A percentile compares a stretch with the other conserved stretches of the same genome.
Evolutionary conservation across 306 rosid species (phyloP).

Genomic region (Dryas alaskensis): DNA sequence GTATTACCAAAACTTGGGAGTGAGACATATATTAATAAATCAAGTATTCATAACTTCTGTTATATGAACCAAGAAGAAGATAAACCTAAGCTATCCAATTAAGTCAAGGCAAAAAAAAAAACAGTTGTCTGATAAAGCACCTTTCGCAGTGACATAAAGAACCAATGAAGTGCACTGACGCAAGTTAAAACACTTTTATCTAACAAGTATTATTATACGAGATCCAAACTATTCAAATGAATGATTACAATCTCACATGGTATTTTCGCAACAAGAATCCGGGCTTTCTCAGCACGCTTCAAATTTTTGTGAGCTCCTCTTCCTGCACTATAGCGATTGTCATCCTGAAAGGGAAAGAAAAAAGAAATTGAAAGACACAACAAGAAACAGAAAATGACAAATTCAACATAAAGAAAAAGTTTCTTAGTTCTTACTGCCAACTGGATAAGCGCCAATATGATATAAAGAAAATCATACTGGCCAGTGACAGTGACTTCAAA

Average conservation of each 20-base stretch:
- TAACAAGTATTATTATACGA: background rate
- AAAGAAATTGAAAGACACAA: background rate
- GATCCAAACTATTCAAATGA: slow-evolving; percentile 5
- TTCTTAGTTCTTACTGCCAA: background rate
- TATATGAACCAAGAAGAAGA: background rate
- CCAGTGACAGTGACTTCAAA: background rate
- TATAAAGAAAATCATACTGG: background rate
- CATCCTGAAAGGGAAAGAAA: slow-evolving; percentile 48
- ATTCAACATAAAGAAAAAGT: background rate
- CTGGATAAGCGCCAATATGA: background rate
- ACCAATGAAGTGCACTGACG: background rate
- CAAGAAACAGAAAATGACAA: slow-evolving; percentile 10
- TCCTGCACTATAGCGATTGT: slow-evolving; percentile 82
- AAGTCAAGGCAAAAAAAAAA: background rate
- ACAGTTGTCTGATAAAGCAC: background rate
- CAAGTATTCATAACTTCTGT: background rate
- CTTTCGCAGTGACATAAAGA: background rate
- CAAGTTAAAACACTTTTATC: background rate
- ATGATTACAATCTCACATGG: slow-evolving; percentile 52
- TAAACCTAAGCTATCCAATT: background rate
- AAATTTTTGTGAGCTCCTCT: slow-evolving; percentile 94
- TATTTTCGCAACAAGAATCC: slow-evolving; percentile 63
- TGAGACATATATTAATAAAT: background rate
- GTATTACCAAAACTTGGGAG: background rate
- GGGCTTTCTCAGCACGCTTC: slow-evolving; percentile 92